A percentile compares a stretch with the other conserved stretches of the same genome.
Conservation (phyloP, 1,139 yeast species). For the Yamadazyma triangularis region DNA sequence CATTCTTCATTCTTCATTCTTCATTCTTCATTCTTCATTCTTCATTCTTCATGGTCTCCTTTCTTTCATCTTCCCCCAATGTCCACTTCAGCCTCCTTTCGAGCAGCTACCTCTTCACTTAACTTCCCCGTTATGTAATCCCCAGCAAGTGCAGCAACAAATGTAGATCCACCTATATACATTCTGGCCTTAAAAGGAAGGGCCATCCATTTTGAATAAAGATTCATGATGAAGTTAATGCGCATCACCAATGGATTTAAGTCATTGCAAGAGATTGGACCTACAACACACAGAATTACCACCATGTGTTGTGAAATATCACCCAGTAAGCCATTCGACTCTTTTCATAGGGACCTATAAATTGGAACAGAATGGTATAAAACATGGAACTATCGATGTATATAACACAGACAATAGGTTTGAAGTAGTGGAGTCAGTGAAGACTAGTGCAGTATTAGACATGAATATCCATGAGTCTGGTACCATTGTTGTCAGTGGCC, state of each 20-base stretch:
- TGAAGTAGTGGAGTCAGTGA: constrained; percentile 7
- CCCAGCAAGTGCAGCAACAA: constrained; percentile 47
- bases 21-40: too few species aligned
- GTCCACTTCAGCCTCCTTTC: constrained; percentile 13
- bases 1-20: too few species aligned
- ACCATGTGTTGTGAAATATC: constrained; percentile 73
- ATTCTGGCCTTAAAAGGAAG: constrained; percentile 49
- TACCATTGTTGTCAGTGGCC: constrained; percentile 54
- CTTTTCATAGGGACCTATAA: constrained; percentile 77
- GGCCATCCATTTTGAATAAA: constrained; percentile 43
- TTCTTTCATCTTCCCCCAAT: not conserved
- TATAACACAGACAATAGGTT: constrained; percentile 37
- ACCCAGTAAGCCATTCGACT: constrained; percentile 51
- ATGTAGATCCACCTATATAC: constrained; percentile 52
- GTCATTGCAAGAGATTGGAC: constrained; percentile 16
- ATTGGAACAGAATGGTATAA: constrained; percentile 51
- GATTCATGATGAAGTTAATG: constrained; percentile 20
- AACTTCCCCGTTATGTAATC: constrained; percentile 46
- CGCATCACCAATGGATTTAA: constrained; percentile 2
- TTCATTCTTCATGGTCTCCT: too few species aligned
- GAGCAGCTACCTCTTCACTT: constrained; percentile 35
- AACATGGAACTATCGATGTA: constrained; percentile 75
- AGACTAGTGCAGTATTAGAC: constrained; percentile 61
- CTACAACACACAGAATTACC: constrained; percentile 52
- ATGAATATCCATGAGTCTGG: constrained; percentile 54